phyloP scores from a whole-genome alignment of 2,329 filamentous ascomycete genomes.

The Penicillium frequentans region DNA sequence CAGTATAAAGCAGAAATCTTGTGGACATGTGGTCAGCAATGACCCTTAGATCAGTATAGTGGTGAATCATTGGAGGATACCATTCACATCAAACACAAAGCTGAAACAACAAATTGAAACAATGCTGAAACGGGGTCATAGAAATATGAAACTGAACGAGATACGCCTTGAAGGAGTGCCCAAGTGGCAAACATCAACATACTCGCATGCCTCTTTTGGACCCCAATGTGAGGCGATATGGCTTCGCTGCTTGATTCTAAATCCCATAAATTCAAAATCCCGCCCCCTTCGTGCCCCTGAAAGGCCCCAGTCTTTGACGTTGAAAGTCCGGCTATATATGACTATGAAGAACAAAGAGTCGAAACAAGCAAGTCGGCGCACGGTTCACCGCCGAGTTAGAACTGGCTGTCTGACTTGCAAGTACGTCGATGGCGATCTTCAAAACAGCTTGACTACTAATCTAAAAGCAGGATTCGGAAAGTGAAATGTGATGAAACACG shows the following conservation, averaged over 20 bases:
- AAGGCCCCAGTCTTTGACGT: neutral
- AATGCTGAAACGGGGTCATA: neutral
- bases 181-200: neutral
- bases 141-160: neutral
- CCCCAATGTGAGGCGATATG: neutral
- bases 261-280: neutral
- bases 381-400: neutral
- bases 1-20: too few relatives aligned
- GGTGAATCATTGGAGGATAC: neutral
- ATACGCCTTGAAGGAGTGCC: neutral
- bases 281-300: neutral
- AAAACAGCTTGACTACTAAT: neutral
- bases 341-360: neutral
- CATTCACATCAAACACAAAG: neutral
- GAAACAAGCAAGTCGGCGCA: neutral
- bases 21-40: too few relatives aligned
- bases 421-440: neutral
- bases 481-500: constrained; percentile 8
- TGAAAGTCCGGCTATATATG: neutral
- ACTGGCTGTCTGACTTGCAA: neutral
- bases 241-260: neutral
- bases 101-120: neutral
- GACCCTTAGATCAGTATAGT: too few relatives aligned
- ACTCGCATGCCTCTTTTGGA: neutral
- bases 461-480: neutral